A percentile compares a stretch with the other conserved stretches of the same genome.
Evolutionary conservation across 169 alveolate genomes (phyloP).

Genomic region (Cryptosporidium tyzzeri): DNA sequence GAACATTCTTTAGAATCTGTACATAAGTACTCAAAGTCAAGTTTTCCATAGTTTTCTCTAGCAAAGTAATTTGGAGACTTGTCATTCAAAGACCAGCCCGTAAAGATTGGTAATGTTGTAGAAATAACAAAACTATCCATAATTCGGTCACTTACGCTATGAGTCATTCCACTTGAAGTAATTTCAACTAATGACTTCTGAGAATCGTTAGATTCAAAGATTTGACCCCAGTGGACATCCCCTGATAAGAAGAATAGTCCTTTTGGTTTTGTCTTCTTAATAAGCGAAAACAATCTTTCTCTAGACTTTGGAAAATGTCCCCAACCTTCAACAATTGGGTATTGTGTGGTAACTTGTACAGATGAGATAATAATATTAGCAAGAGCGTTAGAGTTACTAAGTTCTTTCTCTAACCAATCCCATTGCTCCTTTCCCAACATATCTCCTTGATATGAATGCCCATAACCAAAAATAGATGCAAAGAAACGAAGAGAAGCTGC

Average conservation of each 20-base stretch:
- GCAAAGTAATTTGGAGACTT: conserved; percentile 42
- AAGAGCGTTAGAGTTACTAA: conserved; percentile 86
- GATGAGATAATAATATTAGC: conserved; percentile 90
- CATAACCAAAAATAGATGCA: conserved; percentile 51
- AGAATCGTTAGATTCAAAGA: conserved; percentile 64
- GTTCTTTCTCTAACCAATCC: conserved; percentile 90
- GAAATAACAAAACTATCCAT: conserved; percentile 28
- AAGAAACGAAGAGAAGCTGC: conserved; percentile 56
- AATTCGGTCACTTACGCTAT: conserved; percentile 52
- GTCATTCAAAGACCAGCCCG: conserved; percentile 30
- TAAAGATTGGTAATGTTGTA: conserved; percentile 40
- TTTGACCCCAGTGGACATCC: conserved; percentile 85
- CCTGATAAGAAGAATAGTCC: conserved; percentile 87
- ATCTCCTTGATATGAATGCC: conserved; percentile 84
- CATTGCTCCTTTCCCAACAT: conserved; percentile 90
- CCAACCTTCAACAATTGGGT: conserved; percentile 85
- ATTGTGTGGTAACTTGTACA: conserved; percentile 84
- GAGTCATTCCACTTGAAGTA: conserved; percentile 81
- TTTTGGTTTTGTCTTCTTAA: conserved; percentile 83
- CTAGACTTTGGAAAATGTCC: conserved; percentile 85
- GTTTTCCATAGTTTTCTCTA: conserved; percentile 74
- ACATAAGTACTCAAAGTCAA: conserved; percentile 70
- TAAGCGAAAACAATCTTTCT: conserved; percentile 79
- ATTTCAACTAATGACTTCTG: conserved; percentile 60
- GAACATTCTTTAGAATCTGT: not conserved